Evolutionary conservation across 179 eudicot genomes (phyloP), one percentile per base, ranked within the genome.

Genomic region (Silene noctiflora): DNA sequence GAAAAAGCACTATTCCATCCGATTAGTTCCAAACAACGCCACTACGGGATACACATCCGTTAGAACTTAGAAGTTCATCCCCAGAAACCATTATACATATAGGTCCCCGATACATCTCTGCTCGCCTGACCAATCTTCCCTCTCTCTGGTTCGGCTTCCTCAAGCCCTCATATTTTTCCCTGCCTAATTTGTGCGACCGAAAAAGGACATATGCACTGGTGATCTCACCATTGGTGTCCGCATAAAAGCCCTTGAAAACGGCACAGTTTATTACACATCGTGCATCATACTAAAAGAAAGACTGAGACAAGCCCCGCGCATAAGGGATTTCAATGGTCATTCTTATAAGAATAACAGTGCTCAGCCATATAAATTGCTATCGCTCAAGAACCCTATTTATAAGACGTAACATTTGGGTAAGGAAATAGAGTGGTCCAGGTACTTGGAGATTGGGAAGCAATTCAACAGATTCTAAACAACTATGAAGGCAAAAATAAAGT

Each of bases 61-160:
- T 6, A 48, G 42, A 48, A 51, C 13, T 6, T 6, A 48, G 42
- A 48, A 51, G 61, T 71, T 1, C 61, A 42, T 48, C 25, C 58
- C 65, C 39, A 65, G 44, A 79, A 44, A 44, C 35, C 17, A 61
- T 39, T 63, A 13, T 44, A 11, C 61, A 72, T 48, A 66, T n/a
- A 39, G 21, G 42, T 69, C 68, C n/a, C 14, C 66, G 22, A 48
- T 39, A 70, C 39, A 17, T 10, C 55, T 59, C 68, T 44, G 60
- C 48, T 55, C 55, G 68, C 75, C 58, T 72, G n/a, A 76, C 69
- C 68, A 56, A 63, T 48, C 4, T 64, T 75, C 51, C 14, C 75
- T 46, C 11, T 48, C 72, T 27, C 46, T 42, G n/a, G 13, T 51
- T 60, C 51, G 12, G 75, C 60, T 21, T 66, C 60, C 48, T 46